These are phyloP conservation scores for Acidiella bohemica DNA, from an alignment of 495 filamentous ascomycete genomes.

Conservation along the genomic window DNA sequence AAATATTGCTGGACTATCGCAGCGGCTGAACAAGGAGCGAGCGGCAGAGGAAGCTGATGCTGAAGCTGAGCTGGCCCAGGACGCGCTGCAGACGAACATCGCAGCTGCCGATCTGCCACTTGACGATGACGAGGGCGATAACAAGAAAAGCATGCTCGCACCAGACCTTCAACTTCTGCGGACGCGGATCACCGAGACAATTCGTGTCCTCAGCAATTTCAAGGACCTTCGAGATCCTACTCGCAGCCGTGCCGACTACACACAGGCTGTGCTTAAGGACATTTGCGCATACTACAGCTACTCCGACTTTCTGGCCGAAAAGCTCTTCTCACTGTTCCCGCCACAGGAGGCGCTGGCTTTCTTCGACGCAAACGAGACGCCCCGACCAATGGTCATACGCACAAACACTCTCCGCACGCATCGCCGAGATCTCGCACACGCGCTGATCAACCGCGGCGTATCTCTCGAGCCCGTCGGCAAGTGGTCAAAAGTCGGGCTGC, in stretches of 20 bases:
- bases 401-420: slow-evolving; percentile 93
- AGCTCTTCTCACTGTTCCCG: slow-evolving; percentile 80
- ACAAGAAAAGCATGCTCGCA: slow-evolving; percentile 45
- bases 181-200: slow-evolving; percentile 81
- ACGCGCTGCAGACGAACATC: slow-evolving; percentile 91
- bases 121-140: slow-evolving; percentile 35
- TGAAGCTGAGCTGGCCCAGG: slow-evolving; percentile 67
- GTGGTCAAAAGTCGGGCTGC: slow-evolving; percentile 94
- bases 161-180: slow-evolving; percentile 84
- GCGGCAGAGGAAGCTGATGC: slow-evolving; percentile 63
- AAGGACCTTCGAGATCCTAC: slow-evolving; percentile 61
- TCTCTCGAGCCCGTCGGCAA: slow-evolving; percentile 94
- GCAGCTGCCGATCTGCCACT: slow-evolving; percentile 61
- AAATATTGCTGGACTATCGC: slow-evolving; percentile 84
- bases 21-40: slow-evolving; percentile 58
- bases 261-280: slow-evolving; percentile 71
- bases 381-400: slow-evolving; percentile 73
- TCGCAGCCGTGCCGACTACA: slow-evolving; percentile 76
- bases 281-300: slow-evolving; percentile 92
- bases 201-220: slow-evolving; percentile 83
- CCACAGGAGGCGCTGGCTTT: slow-evolving; percentile 93
- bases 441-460: slow-evolving; percentile 92
- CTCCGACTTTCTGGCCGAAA: slow-evolving; percentile 68
- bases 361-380: slow-evolving; percentile 94
- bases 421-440: slow-evolving; percentile 79